phyloP scores from a whole-genome alignment of 306 rosid genomes.

The Ochetophila trinervis region DNA sequence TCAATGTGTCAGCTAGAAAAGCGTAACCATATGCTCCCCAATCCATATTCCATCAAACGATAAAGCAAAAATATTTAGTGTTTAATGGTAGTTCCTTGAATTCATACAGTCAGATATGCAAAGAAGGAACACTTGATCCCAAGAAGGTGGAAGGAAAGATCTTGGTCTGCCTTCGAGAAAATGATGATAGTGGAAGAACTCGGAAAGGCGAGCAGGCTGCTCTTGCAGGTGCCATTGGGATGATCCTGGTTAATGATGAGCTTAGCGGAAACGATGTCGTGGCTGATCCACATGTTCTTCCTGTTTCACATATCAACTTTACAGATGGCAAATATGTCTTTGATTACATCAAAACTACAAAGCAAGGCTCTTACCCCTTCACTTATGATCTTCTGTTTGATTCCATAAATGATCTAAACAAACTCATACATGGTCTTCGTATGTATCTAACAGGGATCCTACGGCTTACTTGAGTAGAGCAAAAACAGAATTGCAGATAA shows the following conservation, averaged over 20 bases:
- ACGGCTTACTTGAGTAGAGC: slow-evolving; percentile 39
- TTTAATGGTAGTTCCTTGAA: background rate
- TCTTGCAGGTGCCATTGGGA: slow-evolving; percentile 47
- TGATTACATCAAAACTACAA: slow-evolving; percentile 42
- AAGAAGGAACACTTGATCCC: slow-evolving; percentile 40
- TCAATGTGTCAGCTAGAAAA: fast-evolving
- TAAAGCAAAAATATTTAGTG: too few species aligned
- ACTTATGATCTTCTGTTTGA: background rate
- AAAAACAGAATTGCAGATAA: slow-evolving; percentile 31
- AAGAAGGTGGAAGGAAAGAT: slow-evolving; percentile 52
- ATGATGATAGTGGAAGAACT: background rate
- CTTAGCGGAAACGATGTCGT: background rate
- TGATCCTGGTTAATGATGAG: slow-evolving; percentile 48
- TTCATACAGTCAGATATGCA: slow-evolving; percentile 35
- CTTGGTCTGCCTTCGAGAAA: slow-evolving; percentile 40
- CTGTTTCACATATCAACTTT: slow-evolving; percentile 36
- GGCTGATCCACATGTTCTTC: slow-evolving; percentile 46
- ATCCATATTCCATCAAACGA: too few species aligned
- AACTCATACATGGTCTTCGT: background rate
- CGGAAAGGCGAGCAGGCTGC: slow-evolving; percentile 29
- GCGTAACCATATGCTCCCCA: slow-evolving; percentile 30
- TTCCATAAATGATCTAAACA: background rate
- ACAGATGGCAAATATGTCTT: slow-evolving; percentile 33
- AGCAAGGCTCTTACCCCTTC: slow-evolving; percentile 29
- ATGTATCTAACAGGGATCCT: slow-evolving; percentile 36